Conservation (phyloP, 805 yeast genomes). For the Starmerella scarabaei region DNA sequence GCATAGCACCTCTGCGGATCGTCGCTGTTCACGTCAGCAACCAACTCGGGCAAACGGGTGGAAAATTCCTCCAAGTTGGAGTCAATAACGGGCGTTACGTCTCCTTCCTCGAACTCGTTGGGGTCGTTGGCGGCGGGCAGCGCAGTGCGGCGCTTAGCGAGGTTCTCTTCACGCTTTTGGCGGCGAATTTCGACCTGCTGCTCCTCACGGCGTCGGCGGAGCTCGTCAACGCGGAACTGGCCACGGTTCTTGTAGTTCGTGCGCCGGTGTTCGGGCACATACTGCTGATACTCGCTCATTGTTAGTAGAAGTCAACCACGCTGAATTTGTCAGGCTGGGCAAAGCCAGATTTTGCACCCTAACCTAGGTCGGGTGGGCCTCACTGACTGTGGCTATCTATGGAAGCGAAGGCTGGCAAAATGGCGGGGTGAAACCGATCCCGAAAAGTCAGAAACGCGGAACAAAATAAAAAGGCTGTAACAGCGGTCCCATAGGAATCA, state of each 20-base stretch:
- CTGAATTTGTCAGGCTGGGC: too few relatives aligned
- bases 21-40: constrained; percentile 60
- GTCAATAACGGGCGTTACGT: constrained; percentile 22
- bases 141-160: constrained; percentile 77
- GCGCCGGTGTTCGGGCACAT: constrained; percentile 95
- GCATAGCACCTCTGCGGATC: constrained; percentile 69
- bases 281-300: constrained; percentile 35
- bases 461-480: too few relatives aligned
- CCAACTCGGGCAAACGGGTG: constrained; percentile 62
- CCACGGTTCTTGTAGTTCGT: constrained; percentile 91
- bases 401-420: too few relatives aligned
- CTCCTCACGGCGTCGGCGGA: constrained; percentile 94
- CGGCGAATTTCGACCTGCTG: constrained; percentile 94
- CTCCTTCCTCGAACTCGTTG: constrained; percentile 40
- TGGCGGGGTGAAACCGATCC: too few relatives aligned
- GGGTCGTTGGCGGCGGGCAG: constrained; percentile 30
- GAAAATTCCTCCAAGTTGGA: constrained; percentile 14
- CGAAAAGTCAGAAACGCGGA: too few relatives aligned
- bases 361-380: too few relatives aligned
- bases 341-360: too few relatives aligned
- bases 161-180: constrained; percentile 88
- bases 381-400: too few relatives aligned
- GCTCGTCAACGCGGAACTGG: constrained; percentile 86
- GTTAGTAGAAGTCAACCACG: too few relatives aligned
- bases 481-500: too few relatives aligned